Base-by-base conservation (phyloP, 257 asterid species). In the Solanum phureja region DNA sequence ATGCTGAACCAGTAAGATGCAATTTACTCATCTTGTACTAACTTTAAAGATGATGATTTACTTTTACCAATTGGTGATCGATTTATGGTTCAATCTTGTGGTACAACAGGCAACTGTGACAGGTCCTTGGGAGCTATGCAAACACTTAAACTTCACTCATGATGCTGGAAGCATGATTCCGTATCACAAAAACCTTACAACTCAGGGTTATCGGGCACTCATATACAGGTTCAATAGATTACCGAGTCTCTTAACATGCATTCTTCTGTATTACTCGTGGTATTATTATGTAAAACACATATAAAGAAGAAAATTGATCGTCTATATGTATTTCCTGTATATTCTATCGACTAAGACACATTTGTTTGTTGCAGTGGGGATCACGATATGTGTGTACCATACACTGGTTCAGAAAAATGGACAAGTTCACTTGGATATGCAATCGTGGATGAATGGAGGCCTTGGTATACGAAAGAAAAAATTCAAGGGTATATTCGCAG, bases 361-460 rank as follows among this genome's bases (percentile, higher is more conserved):
- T 10, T 56, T 27, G 44, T 75, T 87, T 73, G 8, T 89, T 33
- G 86, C 96, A 97, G 98, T 31, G 98, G 99, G 38, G 99, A 97
- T 92, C 99, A 97, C 89, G 99, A 95, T 90, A 93, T 97, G 98
- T 97, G 99, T 88, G 98, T 97, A 27, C 99, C 99, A 7, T 97
- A 23, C 76, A 97, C 96, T 27, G 99, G 99, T 82, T 94, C 93
- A 79, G 89, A 95, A 91, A 98, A 95, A 11, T 97, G 98, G 99
- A 94, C 98, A 56, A 92, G 95, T 88, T 95, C 99, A 24, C 16
- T 97, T 12, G 99, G 99, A 87, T 95, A 97, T 88, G 89, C 91
- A 89, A 92, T 86, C 82, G 88, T 92, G 9, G 98, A 95, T 52
- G 95, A 91, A 83, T 95, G 98, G 98, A 95, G 99, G 94, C 91